Conservation (phyloP, 148 eudicot genomes). For the Chenopodium quinoa region DNA sequence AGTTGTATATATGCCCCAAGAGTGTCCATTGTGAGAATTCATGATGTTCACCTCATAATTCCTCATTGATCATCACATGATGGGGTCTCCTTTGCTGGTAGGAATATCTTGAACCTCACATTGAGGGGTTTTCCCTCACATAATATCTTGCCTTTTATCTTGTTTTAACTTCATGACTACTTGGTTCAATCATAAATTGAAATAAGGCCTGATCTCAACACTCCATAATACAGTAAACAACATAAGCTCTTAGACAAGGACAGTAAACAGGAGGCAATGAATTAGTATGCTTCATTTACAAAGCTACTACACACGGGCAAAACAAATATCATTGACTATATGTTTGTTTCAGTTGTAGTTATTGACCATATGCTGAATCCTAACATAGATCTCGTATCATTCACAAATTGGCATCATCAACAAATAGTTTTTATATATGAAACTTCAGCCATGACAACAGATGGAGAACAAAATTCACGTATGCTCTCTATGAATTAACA, state of each 20-base stretch:
- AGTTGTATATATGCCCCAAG: too few species aligned
- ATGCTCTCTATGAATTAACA: neutral
- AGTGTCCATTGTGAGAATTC: neutral
- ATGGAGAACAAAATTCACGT: neutral
- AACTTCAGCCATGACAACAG: neutral
- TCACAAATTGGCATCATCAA: neutral
- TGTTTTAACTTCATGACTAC: neutral
- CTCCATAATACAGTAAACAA: neutral
- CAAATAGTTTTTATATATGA: neutral
- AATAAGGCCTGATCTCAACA: neutral
- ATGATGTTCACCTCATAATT: neutral
- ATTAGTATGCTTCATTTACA: too few species aligned
- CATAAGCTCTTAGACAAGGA: neutral
- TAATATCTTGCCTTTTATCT: neutral
- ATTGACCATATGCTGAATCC: neutral
- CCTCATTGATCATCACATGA: neutral
- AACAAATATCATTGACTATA: too few species aligned
- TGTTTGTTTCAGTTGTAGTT: neutral
- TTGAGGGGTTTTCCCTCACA: too few species aligned
- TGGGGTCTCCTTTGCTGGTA: neutral
- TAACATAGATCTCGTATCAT: too few species aligned
- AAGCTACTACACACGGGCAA: too few species aligned
- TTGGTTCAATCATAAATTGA: neutral
- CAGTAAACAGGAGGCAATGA: too few species aligned
- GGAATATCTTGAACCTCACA: neutral